A percentile compares a stretch with the other conserved stretches of the same genome.
Conservation (phyloP, 164 flowering plant genomes). For the Brasenia schreberi region DNA sequence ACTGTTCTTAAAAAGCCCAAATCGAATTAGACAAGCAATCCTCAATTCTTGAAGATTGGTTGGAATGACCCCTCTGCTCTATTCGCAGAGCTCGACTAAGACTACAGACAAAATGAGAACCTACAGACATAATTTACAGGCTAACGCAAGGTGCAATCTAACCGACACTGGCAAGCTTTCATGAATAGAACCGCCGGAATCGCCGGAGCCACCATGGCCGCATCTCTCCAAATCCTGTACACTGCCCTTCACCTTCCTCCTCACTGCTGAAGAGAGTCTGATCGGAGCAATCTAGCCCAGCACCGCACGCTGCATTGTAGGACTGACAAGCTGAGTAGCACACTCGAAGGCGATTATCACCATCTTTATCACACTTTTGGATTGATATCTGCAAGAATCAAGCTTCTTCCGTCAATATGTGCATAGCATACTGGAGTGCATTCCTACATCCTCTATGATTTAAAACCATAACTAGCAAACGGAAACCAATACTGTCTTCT, state of each 20-base stretch:
- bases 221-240: conserved; percentile 77
- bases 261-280: conserved; percentile 85
- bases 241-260: conserved; percentile 66
- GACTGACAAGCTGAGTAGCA: conserved; percentile 91
- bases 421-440: background rate
- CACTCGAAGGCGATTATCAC: conserved; percentile 89
- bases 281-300: conserved; percentile 91
- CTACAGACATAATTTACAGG: conserved; percentile 40
- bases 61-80: conserved; percentile 25
- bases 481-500: no score
- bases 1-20: conserved; percentile 31
- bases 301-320: conserved; percentile 89
- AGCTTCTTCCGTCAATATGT: background rate
- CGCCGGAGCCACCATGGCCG: conserved; percentile 45
- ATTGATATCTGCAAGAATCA: conserved; percentile 65
- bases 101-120: conserved; percentile 18
- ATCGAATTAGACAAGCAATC: conserved; percentile 15
- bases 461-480: no score
- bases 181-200: conserved; percentile 20
- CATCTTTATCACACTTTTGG: conserved; percentile 86
- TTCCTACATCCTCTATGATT: no score
- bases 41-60: conserved; percentile 18
- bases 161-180: background rate
- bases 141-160: conserved; percentile 5
- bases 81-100: conserved; percentile 16